phyloP scores from a whole-genome alignment of 2,329 filamentous ascomycete genomes.

The Pyricularia sp. region DNA sequence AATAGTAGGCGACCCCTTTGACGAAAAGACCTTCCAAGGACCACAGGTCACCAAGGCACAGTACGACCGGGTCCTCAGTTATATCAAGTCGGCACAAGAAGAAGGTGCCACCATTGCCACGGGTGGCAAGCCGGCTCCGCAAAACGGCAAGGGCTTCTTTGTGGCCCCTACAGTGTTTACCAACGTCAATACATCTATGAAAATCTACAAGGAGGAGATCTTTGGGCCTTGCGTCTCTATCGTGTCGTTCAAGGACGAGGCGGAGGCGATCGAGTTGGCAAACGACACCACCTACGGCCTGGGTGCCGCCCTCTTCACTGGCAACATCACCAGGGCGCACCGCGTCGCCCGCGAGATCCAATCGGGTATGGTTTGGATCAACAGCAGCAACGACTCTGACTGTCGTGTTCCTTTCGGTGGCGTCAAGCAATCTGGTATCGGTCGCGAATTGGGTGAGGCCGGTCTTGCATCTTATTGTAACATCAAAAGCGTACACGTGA shows the following conservation, averaged over 20 bases:
- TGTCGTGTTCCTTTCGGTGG: slow-evolving; percentile 40
- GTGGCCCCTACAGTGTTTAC: slow-evolving; percentile 22
- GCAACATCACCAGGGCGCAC: slow-evolving; percentile 34
- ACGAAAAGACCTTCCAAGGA: slow-evolving; percentile 54
- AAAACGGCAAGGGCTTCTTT: slow-evolving; percentile 32
- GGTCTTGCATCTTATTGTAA: slow-evolving; percentile 22
- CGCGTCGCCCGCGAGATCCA: slow-evolving; percentile 39
- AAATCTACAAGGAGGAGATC: slow-evolving; percentile 22
- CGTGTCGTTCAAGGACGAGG: slow-evolving; percentile 20
- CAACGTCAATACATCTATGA: slow-evolving; percentile 21
- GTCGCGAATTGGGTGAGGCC: slow-evolving; percentile 22
- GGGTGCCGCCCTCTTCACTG: slow-evolving; percentile 43
- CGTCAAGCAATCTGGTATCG: slow-evolving; percentile 24
- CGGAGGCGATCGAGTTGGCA: slow-evolving; percentile 21
- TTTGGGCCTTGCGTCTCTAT: slow-evolving; percentile 23
- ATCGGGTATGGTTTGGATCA: slow-evolving; percentile 39
- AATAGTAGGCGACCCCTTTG: slow-evolving; percentile 54
- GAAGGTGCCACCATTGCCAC: slow-evolving; percentile 50
- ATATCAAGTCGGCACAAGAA: slow-evolving; percentile 52
- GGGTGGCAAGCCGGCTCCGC: slow-evolving; percentile 43
- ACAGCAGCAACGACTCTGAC: slow-evolving; percentile 27
- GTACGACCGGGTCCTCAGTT: slow-evolving; percentile 53
- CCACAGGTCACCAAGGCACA: slow-evolving; percentile 56
- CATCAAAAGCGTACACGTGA: slow-evolving; percentile 23
- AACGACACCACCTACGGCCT: slow-evolving; percentile 42